Evolutionary conservation across 192 early-diverging fungal genomes (phyloP).

Genomic region (Coemansia sp.): DNA sequence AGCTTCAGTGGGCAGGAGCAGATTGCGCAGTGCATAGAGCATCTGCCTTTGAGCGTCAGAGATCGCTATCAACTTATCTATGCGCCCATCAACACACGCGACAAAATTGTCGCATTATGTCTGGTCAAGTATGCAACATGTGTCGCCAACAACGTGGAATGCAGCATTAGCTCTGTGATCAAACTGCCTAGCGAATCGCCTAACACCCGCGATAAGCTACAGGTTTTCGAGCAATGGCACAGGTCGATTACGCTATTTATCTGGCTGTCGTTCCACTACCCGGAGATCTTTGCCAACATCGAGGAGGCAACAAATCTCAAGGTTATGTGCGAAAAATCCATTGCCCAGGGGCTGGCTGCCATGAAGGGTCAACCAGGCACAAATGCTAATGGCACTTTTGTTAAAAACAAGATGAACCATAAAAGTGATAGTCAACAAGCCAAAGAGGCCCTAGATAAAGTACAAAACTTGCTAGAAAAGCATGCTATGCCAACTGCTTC

Average conservation of each 20-base stretch:
- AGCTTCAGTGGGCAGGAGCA: constrained; percentile 66
- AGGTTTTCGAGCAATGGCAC: constrained; percentile 71
- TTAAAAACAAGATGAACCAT: no score
- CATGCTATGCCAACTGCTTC: no score
- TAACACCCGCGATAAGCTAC: constrained; percentile 33
- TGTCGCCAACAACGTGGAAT: constrained; percentile 30
- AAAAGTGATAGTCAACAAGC: no score
- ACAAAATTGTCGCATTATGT: constrained; percentile 19
- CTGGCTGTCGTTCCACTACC: constrained; percentile 76
- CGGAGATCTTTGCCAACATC: constrained; percentile 58
- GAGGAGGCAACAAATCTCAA: constrained; percentile 58
- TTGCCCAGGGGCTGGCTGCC: constrained; percentile 44
- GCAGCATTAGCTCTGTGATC: constrained; percentile 56
- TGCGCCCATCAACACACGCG: constrained; percentile 59
- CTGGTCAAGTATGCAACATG: constrained; percentile 29
- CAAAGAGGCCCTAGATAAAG: no score
- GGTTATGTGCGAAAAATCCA: constrained; percentile 48
- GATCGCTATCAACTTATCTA: constrained; percentile 74
- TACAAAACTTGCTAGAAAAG: no score
- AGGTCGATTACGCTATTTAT: constrained; percentile 78
- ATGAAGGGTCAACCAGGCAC: background rate
- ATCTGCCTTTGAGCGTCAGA: constrained; percentile 58
- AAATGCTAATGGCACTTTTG: no score
- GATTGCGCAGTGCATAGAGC: constrained; percentile 66
- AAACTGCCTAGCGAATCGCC: constrained; percentile 48